These are phyloP conservation scores for Fusarium goolgardi DNA, from an alignment of 2,329 filamentous ascomycete genomes.

Conservation along the genomic window DNA sequence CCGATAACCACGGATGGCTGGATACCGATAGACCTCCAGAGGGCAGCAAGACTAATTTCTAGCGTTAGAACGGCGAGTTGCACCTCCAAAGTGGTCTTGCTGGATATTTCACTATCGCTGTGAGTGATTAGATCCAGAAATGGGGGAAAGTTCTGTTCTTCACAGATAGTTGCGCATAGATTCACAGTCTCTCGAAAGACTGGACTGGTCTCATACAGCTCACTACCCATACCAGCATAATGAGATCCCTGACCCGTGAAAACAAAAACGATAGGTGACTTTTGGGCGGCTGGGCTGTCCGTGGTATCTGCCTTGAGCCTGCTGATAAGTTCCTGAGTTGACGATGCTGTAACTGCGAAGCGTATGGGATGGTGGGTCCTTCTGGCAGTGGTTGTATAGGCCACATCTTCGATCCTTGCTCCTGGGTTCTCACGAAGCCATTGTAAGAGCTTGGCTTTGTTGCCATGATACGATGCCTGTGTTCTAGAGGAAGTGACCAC, in stretches of 20 bases:
- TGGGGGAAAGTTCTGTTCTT: conserved; percentile 51
- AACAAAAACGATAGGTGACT: conserved; percentile 47
- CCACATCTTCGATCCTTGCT: conserved; percentile 59
- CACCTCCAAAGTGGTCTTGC: conserved; percentile 28
- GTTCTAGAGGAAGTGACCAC: conserved; percentile 24
- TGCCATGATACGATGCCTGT: conserved; percentile 40
- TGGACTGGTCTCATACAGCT: conserved; percentile 49
- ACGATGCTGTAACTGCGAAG: conserved; percentile 2
- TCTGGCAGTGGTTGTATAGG: conserved; percentile 57
- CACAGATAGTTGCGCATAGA: conserved; percentile 31
- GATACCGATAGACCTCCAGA: conserved; percentile 55
- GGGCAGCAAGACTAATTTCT: conserved; percentile 56
- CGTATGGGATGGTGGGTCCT: conserved; percentile 25
- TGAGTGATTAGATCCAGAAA: conserved; percentile 58
- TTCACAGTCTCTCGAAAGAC: conserved; percentile 50
- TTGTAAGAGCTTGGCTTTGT: conserved; percentile 49
- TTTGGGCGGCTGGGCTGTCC: not conserved
- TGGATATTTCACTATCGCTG: conserved; percentile 23
- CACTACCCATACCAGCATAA: conserved; percentile 45
- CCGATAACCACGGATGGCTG: conserved; percentile 59
- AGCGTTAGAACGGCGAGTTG: conserved; percentile 54
- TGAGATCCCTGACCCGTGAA: conserved; percentile 60
- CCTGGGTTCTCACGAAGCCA: conserved; percentile 57
- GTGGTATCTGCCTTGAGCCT: not conserved
- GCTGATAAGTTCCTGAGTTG: not conserved